These are phyloP conservation scores for Teratosphaeria gauchensis DNA, from an alignment of 2,329 filamentous ascomycete species.

Conservation along the genomic window DNA sequence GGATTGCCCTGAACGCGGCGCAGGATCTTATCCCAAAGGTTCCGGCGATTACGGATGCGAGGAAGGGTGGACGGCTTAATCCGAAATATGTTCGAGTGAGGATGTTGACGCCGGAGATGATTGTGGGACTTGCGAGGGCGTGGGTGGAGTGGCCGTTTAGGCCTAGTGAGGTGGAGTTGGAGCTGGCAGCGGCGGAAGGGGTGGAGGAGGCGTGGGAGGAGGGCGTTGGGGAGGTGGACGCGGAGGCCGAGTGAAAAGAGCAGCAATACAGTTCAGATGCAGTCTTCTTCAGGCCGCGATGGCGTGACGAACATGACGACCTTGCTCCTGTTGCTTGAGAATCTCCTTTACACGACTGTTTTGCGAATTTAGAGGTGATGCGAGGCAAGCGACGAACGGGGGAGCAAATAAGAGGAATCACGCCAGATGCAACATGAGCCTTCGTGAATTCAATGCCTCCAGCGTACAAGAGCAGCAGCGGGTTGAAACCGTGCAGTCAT, in stretches of 20 bases:
- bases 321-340: too few species aligned
- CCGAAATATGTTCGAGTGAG: slow-evolving; percentile 37
- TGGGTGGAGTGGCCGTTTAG: slow-evolving; percentile 59
- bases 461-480: not conserved
- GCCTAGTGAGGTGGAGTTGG: slow-evolving; percentile 16
- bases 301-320: too few species aligned
- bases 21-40: slow-evolving; percentile 44
- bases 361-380: too few species aligned
- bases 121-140: slow-evolving; percentile 48
- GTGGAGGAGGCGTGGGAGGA: not conserved
- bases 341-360: too few species aligned
- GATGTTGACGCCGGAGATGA: slow-evolving; percentile 44
- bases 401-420: too few species aligned
- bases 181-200: slow-evolving; percentile 2
- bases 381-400: too few species aligned
- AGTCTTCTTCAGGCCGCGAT: too few species aligned
- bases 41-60: slow-evolving; percentile 40
- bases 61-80: slow-evolving; percentile 36
- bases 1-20: slow-evolving; percentile 50
- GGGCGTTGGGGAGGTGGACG: not conserved
- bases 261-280: too few species aligned
- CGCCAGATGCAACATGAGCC: too few species aligned
- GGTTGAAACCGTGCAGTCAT: not conserved
- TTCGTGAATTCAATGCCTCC: not conserved
- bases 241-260: not conserved